A percentile compares a stretch with the other conserved stretches of the same genome.
Conservation (phyloP, 2,329 filamentous ascomycete genomes). For the Monilinia vaccinii-corymbosi region DNA sequence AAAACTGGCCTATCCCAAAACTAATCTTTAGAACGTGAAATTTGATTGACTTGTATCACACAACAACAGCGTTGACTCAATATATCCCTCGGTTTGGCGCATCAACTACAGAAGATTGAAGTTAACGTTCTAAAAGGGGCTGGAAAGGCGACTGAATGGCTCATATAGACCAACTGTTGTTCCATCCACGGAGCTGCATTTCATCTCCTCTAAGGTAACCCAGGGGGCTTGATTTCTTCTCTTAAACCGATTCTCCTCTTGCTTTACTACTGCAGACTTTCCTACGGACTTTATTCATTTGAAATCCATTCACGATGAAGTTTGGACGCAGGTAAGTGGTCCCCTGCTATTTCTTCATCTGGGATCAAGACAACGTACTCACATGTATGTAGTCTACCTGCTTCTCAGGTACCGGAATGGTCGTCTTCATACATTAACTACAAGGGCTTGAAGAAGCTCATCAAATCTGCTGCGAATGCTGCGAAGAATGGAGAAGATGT, state of each 20-base stretch:
- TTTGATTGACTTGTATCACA: neutral
- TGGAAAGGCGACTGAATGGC: slow-evolving; percentile 24
- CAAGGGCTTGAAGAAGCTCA: slow-evolving; percentile 87
- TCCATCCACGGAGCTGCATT: slow-evolving; percentile 24
- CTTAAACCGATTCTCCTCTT: neutral
- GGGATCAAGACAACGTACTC: neutral
- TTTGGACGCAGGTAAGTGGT: slow-evolving; percentile 50
- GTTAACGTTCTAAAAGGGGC: neutral
- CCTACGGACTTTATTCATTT: neutral
- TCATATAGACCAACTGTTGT: slow-evolving; percentile 17
- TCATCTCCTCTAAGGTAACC: slow-evolving; percentile 20
- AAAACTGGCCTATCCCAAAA: slow-evolving; percentile 1
- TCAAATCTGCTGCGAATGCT: slow-evolving; percentile 64
- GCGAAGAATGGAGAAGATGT: slow-evolving; percentile 61
- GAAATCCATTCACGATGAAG: slow-evolving; percentile 40
- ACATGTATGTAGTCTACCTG: slow-evolving; percentile 46
- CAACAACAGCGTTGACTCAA: neutral
- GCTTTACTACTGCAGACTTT: neutral
- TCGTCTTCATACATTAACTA: slow-evolving; percentile 79
- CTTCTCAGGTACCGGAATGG: slow-evolving; percentile 84
- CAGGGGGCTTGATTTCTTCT: neutral
- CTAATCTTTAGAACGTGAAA: neutral
- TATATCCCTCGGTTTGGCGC: neutral
- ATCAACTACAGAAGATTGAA: neutral
- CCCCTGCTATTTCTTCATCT: neutral